Conservation (phyloP, 768 basidiomycete genomes). For the Coprinopsis sp. region DNA sequence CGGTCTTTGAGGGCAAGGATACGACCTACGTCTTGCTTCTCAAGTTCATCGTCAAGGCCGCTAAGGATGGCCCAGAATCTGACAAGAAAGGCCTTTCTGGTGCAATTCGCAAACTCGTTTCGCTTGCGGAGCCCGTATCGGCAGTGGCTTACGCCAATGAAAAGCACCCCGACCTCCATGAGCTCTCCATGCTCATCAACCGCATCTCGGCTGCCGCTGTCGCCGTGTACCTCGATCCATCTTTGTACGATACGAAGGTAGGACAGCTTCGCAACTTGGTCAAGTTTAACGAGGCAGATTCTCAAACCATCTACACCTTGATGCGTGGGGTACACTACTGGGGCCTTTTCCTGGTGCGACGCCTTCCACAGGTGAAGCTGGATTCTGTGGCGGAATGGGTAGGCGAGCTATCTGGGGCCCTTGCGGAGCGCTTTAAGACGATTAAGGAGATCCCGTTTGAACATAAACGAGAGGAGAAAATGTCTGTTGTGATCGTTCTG, state of each 20-base stretch:
- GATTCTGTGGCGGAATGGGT: slow-evolving; percentile 54
- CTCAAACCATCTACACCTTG: slow-evolving; percentile 59
- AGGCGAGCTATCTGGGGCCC: slow-evolving; percentile 46
- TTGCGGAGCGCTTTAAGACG: slow-evolving; percentile 52
- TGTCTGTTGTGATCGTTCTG: no score
- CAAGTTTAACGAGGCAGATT: slow-evolving; percentile 60
- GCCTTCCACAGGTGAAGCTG: slow-evolving; percentile 43
- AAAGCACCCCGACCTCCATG: slow-evolving; percentile 43
- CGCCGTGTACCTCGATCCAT: slow-evolving; percentile 58
- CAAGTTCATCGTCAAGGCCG: slow-evolving; percentile 72
- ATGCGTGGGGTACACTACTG: slow-evolving; percentile 75
- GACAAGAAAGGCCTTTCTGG: slow-evolving; percentile 34
- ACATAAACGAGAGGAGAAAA: no score
- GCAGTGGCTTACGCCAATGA: slow-evolving; percentile 58
- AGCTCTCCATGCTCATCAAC: slow-evolving; percentile 78
- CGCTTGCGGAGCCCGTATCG: slow-evolving; percentile 67
- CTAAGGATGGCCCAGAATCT: slow-evolving; percentile 29
- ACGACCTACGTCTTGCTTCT: slow-evolving; percentile 77
- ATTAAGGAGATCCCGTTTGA: neutral
- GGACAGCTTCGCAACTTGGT: slow-evolving; percentile 65
- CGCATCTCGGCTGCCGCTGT: slow-evolving; percentile 71
- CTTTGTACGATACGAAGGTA: slow-evolving; percentile 48
- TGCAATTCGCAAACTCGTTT: slow-evolving; percentile 49
- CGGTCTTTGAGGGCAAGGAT: slow-evolving; percentile 48
- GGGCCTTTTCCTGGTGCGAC: slow-evolving; percentile 54